A percentile compares a stretch with the other conserved stretches of the same genome.
Evolutionary conservation across 495 filamentous ascomycete genomes (phyloP).

Genomic region (Monascus purpureus): DNA sequence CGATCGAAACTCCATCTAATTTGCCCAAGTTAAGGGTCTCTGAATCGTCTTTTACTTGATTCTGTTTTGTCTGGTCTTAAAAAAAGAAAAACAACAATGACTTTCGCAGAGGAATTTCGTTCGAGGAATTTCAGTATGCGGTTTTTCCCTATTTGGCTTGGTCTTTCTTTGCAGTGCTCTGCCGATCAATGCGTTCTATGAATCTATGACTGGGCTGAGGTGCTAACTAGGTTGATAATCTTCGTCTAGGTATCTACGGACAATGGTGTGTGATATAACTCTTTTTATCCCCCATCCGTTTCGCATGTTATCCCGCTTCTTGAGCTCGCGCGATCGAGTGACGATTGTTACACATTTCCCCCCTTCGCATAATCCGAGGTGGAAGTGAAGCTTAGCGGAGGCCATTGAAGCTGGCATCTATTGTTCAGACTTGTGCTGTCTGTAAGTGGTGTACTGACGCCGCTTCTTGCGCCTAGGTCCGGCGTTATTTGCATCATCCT

Average conservation of each 20-base stretch:
- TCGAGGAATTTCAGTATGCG: constrained; percentile 95
- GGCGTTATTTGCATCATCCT: constrained; percentile 89
- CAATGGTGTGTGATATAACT: constrained; percentile 67
- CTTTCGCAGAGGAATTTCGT: constrained; percentile 60
- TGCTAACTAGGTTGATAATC: not conserved
- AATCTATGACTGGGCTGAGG: constrained; percentile 2
- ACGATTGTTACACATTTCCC: too few species aligned
- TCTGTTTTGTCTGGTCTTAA: too few species aligned
- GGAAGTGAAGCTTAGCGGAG: too few species aligned
- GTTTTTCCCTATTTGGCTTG: constrained; percentile 1
- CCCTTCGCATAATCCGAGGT: too few species aligned
- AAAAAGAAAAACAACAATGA: too few species aligned
- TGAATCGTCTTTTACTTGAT: too few species aligned
- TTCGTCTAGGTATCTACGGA: constrained; percentile 78
- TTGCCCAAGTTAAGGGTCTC: too few species aligned
- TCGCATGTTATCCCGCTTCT: constrained; percentile 1
- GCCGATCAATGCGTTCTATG: constrained; percentile 17
- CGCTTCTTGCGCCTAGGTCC: constrained; percentile 49
- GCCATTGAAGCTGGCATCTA: too few species aligned
- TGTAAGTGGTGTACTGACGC: too few species aligned
- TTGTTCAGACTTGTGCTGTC: too few species aligned
- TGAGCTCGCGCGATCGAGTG: not conserved
- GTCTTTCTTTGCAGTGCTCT: not conserved
- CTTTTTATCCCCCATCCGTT: constrained; percentile 1
- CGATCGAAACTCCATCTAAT: too few species aligned